Evolutionary conservation across 2,329 filamentous ascomycete genomes (phyloP).

Genomic region (Chrysoporthe puriensis): DNA sequence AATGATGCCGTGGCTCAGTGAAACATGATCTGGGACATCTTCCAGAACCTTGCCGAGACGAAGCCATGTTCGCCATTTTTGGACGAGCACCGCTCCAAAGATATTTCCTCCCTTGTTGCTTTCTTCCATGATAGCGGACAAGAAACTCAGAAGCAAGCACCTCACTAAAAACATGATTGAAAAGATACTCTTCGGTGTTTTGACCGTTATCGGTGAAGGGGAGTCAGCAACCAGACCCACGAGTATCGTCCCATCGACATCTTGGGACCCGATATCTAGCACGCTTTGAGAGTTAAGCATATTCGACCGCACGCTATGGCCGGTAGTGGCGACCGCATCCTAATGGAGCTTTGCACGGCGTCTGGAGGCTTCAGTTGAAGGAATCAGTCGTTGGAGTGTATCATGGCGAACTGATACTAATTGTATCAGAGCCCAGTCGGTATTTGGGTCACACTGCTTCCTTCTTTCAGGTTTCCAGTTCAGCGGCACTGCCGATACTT

Average conservation of each 20-base stretch:
- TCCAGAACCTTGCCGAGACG: slow-evolving; percentile 12
- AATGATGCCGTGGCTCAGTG: slow-evolving; percentile 29
- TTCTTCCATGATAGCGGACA: slow-evolving; percentile 8
- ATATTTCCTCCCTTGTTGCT: slow-evolving; percentile 30
- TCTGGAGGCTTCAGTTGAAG: not conserved
- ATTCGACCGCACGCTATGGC: not conserved
- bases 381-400: no score
- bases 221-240: not conserved
- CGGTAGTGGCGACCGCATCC: not conserved
- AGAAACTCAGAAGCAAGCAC: not conserved
- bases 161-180: not conserved
- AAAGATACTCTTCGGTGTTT: not conserved
- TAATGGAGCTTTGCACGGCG: not conserved
- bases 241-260: not conserved
- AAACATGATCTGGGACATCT: slow-evolving; percentile 33
- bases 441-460: no score
- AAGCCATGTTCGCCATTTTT: slow-evolving; percentile 27
- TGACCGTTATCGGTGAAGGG: not conserved
- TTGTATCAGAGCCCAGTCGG: not conserved
- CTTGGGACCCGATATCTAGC: not conserved
- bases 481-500: not conserved
- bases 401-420: not conserved
- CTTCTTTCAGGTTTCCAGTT: no score
- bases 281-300: not conserved
- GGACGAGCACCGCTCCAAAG: slow-evolving; percentile 19